A percentile compares a stretch with the other conserved stretches of the same genome.
Conservation (phyloP, 2,329 filamentous ascomycete species). For the Aspergillus neotritici region DNA sequence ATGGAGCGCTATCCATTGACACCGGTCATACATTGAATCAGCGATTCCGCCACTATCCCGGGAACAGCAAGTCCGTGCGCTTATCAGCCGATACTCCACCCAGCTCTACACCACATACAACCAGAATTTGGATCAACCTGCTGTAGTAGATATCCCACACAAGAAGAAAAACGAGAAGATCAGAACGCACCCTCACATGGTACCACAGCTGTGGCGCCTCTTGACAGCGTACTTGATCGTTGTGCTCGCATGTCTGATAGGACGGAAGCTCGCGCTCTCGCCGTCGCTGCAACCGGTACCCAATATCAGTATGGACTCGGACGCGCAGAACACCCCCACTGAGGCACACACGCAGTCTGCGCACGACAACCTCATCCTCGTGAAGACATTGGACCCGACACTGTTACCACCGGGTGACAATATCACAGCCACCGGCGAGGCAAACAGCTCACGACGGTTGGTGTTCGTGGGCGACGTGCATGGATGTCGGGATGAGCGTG, state of each 20-base stretch:
- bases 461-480: constrained; percentile 89
- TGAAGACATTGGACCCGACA: constrained; percentile 45
- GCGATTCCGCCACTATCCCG: no score
- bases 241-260: constrained; percentile 25
- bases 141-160: no score
- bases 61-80: no score
- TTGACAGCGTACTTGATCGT: constrained; percentile 32
- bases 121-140: no score
- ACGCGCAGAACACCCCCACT: no score
- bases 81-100: no score
- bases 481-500: constrained; percentile 68
- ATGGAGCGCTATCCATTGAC: no score
- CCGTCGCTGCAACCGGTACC: constrained; percentile 13
- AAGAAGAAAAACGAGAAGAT: no score
- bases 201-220: constrained; percentile 40
- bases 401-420: constrained; percentile 38
- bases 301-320: no score
- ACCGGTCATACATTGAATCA: no score
- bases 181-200: constrained; percentile 16
- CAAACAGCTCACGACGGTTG: constrained; percentile 51
- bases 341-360: neutral
- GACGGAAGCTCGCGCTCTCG: constrained; percentile 30
- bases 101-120: no score
- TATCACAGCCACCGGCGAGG: constrained; percentile 5
- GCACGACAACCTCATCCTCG: constrained; percentile 47